Evolutionary conservation across 306 rosid species (phyloP).

Genomic region (Castanea crenata): DNA sequence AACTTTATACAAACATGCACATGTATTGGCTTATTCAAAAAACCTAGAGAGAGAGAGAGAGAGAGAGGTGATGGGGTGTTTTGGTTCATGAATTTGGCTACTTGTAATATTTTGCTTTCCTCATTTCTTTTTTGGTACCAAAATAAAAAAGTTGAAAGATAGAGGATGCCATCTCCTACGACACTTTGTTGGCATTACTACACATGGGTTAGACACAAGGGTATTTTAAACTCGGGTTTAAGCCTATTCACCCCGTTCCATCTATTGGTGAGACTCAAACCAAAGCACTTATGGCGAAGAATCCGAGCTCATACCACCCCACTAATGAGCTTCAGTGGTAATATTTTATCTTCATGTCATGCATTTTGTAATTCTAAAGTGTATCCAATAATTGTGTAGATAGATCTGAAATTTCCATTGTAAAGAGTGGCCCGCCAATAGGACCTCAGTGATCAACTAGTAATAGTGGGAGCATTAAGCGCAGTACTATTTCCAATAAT

Average conservation of each 20-base stretch:
- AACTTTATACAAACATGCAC: slow-evolving; percentile 15
- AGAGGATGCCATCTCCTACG: too few relatives aligned
- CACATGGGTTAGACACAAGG: too few relatives aligned
- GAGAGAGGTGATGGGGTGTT: not conserved
- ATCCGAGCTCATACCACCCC: too few relatives aligned
- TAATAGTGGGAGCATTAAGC: not conserved
- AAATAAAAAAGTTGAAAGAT: too few relatives aligned
- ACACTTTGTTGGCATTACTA: too few relatives aligned
- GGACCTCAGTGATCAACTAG: not conserved
- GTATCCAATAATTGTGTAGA: not conserved
- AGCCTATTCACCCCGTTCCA: too few relatives aligned
- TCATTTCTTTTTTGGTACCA: too few relatives aligned
- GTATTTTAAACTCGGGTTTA: too few relatives aligned
- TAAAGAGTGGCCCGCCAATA: slow-evolving; percentile 1
- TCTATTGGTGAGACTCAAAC: too few relatives aligned
- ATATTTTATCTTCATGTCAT: too few relatives aligned
- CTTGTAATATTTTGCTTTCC: not conserved
- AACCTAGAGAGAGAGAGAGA: not conserved
- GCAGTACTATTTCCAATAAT: not conserved
- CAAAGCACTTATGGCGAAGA: too few relatives aligned
- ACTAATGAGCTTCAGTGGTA: too few relatives aligned
- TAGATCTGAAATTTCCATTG: not conserved
- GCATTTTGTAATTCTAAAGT: not conserved
- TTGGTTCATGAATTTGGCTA: not conserved
- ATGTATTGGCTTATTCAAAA: slow-evolving; percentile 30